phyloP scores from a whole-genome alignment of 495 filamentous ascomycete genomes.

The Niebla homalea region DNA sequence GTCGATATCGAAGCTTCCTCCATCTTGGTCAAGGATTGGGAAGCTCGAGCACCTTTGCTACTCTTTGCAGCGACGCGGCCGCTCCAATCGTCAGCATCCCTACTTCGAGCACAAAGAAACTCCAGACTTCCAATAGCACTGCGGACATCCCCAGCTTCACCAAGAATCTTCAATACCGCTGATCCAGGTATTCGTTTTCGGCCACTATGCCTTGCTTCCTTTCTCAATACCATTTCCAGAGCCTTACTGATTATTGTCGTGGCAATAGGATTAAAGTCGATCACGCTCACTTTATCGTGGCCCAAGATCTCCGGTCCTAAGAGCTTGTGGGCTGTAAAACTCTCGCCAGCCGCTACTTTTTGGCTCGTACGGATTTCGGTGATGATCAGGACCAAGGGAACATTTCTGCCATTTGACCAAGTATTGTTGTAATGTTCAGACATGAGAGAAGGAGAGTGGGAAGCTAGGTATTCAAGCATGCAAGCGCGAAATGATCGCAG shows the following conservation, averaged over 20 bases:
- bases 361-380: conserved; percentile 75
- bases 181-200: conserved; percentile 55
- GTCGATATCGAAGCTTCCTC: conserved; percentile 60
- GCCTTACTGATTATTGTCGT: conserved; percentile 77
- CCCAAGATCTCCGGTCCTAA: conserved; percentile 73
- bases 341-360: conserved; percentile 63
- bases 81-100: conserved; percentile 56
- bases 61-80: conserved; percentile 37
- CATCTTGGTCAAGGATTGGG: conserved; percentile 48
- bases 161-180: conserved; percentile 55
- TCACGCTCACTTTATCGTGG: conserved; percentile 58
- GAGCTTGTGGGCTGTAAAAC: conserved; percentile 77
- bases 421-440: conserved; percentile 16
- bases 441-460: conserved; percentile 35
- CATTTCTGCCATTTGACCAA: conserved; percentile 23
- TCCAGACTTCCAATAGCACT: conserved; percentile 83
- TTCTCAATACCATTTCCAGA: conserved; percentile 61
- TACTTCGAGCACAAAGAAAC: conserved; percentile 71
- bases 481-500: conserved; percentile 62
- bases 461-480: conserved; percentile 59
- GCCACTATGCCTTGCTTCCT: conserved; percentile 61
- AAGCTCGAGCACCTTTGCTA: conserved; percentile 48
- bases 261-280: conserved; percentile 88
- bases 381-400: conserved; percentile 76
- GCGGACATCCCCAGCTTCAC: conserved; percentile 79